Conservation (phyloP, 768 basidiomycete species). For the Neoboletus subvelutipes region DNA sequence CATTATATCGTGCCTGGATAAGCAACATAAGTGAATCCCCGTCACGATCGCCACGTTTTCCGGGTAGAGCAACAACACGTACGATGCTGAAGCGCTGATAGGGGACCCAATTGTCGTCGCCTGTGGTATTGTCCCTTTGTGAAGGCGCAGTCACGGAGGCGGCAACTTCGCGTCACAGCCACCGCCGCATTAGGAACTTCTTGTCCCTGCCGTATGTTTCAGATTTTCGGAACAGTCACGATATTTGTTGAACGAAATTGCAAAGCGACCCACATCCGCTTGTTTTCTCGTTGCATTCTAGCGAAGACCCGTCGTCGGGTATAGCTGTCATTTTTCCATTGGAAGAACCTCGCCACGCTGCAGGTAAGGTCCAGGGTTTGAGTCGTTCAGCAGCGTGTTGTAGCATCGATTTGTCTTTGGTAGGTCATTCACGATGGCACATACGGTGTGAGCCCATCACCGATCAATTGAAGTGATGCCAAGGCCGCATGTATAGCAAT, state of each 20-base stretch:
- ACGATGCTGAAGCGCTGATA: conserved; percentile 9
- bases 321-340: background rate
- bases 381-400: background rate
- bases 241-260: background rate
- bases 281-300: background rate
- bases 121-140: background rate
- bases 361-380: background rate
- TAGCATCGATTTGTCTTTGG: too few relatives aligned
- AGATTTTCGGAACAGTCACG: background rate
- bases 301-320: background rate
- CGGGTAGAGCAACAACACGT: conserved; percentile 7
- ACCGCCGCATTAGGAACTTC: conserved; percentile 15
- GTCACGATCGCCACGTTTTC: background rate
- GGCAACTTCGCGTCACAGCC: background rate
- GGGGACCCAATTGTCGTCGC: conserved; percentile 4
- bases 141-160: background rate
- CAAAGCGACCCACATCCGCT: background rate
- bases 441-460: background rate
- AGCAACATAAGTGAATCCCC: background rate
- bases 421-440: background rate
- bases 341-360: background rate
- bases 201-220: background rate
- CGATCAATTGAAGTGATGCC: conserved; percentile 1
- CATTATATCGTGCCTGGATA: conserved; percentile 18
- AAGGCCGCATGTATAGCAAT: background rate